Evolutionary conservation across 2,329 filamentous ascomycete genomes (phyloP), one percentile per base, ranked within the genome.

Genomic region (Alternaria brassicicola): DNA sequence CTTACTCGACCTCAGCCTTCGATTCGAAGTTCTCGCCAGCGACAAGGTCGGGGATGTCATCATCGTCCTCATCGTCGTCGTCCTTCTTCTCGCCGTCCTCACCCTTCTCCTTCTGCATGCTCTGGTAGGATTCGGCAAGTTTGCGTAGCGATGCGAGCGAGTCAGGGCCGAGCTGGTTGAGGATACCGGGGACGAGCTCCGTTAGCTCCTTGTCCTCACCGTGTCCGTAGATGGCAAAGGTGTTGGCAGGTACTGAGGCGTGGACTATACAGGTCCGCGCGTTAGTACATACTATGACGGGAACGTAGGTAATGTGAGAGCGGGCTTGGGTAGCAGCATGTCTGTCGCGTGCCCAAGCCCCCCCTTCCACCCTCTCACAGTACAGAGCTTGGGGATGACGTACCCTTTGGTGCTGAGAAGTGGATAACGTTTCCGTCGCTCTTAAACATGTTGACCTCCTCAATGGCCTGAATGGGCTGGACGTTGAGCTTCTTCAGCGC

Each of bases 361-460:
- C 26, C 26, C 19, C 36, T 41, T 33, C 38, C 10, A 12, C 6
- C 19, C 47, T 21, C 41, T 35, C 52, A 55, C 13, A 12, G 15
- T 30, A 17, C 9, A 17, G 42, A 26, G 19, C 28, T 31, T 13
- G 35, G 46, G 28, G 39, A 26, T 41, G 43, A 73, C 87, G 78
- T 84, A 98, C 95, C 95, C 87, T 97, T 97, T 74, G 95, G 95
- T 77, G 92, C 92, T 75, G 92, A 90, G 81, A 99, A 99, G 88
- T 99, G 95, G 78, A 99, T 98, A 81, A 99, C 95, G 82, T 99
- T 99, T 82, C 95, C 95, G 80, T 99, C 95, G 79, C 91, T 90
- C 91, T 99, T 99, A 90, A 99, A 99, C 95, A 99, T 99, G 90
- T 99, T 99, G 81, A 99, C 95, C 86, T 99, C 95, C 89, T 99